phyloP scores from a whole-genome alignment of 2,329 filamentous ascomycete species.

The Stagonosporopsis vannaccii region DNA sequence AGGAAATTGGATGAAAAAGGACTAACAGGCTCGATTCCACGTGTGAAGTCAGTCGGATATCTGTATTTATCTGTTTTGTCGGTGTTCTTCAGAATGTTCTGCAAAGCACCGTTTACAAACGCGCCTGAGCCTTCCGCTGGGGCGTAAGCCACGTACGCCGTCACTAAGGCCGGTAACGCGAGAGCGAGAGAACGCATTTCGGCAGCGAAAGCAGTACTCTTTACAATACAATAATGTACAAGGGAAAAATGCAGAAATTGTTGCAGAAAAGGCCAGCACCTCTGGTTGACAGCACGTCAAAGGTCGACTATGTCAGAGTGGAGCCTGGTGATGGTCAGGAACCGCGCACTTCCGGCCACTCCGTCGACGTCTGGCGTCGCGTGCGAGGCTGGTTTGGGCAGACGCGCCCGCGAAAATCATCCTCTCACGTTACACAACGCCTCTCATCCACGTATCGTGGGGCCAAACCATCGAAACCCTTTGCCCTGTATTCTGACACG shows the following conservation, averaged over 20 bases:
- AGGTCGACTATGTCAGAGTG: slow-evolving; percentile 31
- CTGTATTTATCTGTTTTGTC: slow-evolving; percentile 60
- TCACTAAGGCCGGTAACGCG: slow-evolving; percentile 22
- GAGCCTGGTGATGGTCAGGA: slow-evolving; percentile 22
- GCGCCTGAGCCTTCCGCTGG: slow-evolving; percentile 52
- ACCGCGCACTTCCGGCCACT: slow-evolving; percentile 31
- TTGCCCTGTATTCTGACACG: background rate
- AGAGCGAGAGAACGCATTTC: slow-evolving; percentile 32
- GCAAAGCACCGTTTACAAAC: slow-evolving; percentile 60
- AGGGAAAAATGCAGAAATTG: slow-evolving; percentile 6
- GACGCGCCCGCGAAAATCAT: slow-evolving; percentile 2
- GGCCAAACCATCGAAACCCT: background rate
- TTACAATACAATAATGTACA: background rate
- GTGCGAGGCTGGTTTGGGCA: slow-evolving; percentile 5
- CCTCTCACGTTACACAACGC: background rate
- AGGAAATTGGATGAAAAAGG: background rate
- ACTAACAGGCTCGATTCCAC: slow-evolving; percentile 64
- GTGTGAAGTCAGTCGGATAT: slow-evolving; percentile 68
- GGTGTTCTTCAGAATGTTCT: slow-evolving; percentile 64
- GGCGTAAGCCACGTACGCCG: slow-evolving; percentile 38
- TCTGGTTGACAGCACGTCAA: slow-evolving; percentile 18
- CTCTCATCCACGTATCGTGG: background rate
- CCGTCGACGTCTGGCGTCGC: slow-evolving; percentile 10
- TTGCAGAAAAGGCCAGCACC: background rate
- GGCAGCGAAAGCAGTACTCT: background rate